Base-by-base conservation (phyloP, 495 filamentous ascomycete species). In the Hyaloscypha variabilis region DNA sequence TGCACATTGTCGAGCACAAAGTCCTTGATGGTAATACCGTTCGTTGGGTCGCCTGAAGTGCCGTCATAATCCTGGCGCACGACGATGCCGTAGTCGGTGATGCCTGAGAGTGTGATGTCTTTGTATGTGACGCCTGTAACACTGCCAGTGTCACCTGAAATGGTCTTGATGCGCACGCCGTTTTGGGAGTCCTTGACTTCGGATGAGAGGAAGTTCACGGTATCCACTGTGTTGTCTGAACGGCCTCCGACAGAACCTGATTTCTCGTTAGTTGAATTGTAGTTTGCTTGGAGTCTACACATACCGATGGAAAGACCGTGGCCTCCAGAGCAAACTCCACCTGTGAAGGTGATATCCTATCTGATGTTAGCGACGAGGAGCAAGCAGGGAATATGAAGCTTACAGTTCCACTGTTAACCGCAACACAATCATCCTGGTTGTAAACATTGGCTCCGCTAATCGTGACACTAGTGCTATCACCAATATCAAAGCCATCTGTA, bases 401-500 rank as follows among this genome's bases (percentile, higher is more conserved):
- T 56, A 64, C 69, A 0, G 75, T 80, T 53, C 87, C 87, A 1
- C 81, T 86, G 76, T 87, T 46, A 69, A 89, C 72, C 28, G 85
- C 86, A 13, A 88, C 70, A 63, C 86, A 89, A 72, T 88, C 86
- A 62, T 88, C 86, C 75, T 89, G 87, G 72, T 88, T 88, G 64
- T 82, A 78, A 3, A 89, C 80, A 25, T 70, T 83, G 6, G 84
- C 83, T n/a, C 78, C 78, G 28, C 73, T 73, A 69, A 89, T 88
- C 30, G 77, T 83, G 23, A 90, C 76, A 14, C 78, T 75, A 49
- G 73, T 79, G 3, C 55, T 60, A 28, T 21, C 31, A 14, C 85
- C 80, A 66, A 90, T 77, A 65, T 89, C 87, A 70, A 90, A 90
- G 14, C 77, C 87, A 69, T 90, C 87, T 6, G 88, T 89, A 75